A percentile compares a stretch with the other conserved stretches of the same genome.
Conservation (phyloP, 768 basidiomycete species). For the Rhodosporidiobolus sp. region DNA sequence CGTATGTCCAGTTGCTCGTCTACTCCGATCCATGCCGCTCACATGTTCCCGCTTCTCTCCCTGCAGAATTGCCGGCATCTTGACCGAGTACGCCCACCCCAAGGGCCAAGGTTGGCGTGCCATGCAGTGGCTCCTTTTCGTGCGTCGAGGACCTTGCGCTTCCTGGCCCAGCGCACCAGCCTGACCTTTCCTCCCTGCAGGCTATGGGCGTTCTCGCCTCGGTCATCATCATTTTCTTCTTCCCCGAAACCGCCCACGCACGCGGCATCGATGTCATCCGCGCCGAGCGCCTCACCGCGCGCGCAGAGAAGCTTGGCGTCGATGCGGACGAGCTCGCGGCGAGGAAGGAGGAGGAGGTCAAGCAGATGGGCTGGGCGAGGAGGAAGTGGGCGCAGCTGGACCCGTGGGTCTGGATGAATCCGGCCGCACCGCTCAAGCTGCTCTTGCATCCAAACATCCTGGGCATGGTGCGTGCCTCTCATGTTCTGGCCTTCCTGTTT, state of each 20-base stretch:
- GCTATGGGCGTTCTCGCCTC: constrained; percentile 23
- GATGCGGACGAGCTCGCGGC: not conserved
- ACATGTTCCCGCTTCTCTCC: not conserved
- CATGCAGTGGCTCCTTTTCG: constrained; percentile 41
- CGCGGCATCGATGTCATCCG: constrained; percentile 16
- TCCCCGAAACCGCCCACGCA: constrained; percentile 37
- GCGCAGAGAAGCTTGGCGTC: not conserved
- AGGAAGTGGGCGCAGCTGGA: not conserved
- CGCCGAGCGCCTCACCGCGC: not conserved
- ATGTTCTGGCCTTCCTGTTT: no score
- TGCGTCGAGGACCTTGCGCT: not conserved
- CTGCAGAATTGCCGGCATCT: constrained; percentile 13
- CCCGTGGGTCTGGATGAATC: constrained; percentile 19
- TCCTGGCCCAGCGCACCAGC: no score
- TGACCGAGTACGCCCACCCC: constrained; percentile 33
- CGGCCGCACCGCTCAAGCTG: constrained; percentile 10
- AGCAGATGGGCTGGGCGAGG: not conserved
- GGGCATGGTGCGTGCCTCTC: constrained; percentile 11
- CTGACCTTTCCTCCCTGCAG: not conserved
- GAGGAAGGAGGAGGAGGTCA: not conserved
- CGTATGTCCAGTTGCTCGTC: not conserved
- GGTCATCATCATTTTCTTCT: constrained; percentile 19
- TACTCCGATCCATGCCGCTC: not conserved
- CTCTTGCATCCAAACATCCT: constrained; percentile 19
- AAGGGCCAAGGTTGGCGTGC: constrained; percentile 33